Base-by-base conservation (phyloP, 768 basidiomycete species). In the Mycena filopes region DNA sequence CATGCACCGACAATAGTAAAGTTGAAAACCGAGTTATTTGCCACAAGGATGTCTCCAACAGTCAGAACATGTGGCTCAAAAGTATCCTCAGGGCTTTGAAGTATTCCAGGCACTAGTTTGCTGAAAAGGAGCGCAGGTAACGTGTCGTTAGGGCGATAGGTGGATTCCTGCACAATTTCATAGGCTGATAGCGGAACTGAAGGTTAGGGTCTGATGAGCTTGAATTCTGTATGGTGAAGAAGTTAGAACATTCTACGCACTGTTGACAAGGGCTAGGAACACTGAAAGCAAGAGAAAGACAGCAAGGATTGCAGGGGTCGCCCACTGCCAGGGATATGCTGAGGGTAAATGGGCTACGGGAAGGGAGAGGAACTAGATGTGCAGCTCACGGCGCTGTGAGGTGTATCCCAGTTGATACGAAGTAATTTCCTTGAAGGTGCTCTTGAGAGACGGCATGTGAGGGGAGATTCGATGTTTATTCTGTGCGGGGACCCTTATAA, bases 261-360 rank as follows among this genome's bases (percentile, higher is more conserved):
- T 20, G 26, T 63, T 63, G 5, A 63, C 20, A n/a, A 29, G 9
- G 3, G 45, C 21, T 26, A 63, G 55, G 9, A 57, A 3, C 3
- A 8, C 48, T 2, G 62, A 15, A 9, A 56, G 21, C 0, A 42
- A 1, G 21, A 63, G 3, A 41, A 63, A 55, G 3, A 5, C 23
- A 21, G 29, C n/a, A 2, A 55, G 18, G 3, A 50, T 55, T n/a
- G 50, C 16, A 8, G 62, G 55, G 1, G 62, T 63, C 36, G 55
- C 56, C 62, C 62, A 63, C 13, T 26, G 33, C 54, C 62, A 55
- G 13, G 62, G 53, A 38, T 63, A 63, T 3, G 62, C 62, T 63
- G 55, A 11, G n/a, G n/a, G n/a, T n/a, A n/a, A n/a, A n/a, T n/a
- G n/a, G n/a, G n/a, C n/a, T n/a, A n/a, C n/a, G n/a, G n/a, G n/a